Conservation (phyloP, 2,329 filamentous ascomycete species). For the Fusarium subglutinans region DNA sequence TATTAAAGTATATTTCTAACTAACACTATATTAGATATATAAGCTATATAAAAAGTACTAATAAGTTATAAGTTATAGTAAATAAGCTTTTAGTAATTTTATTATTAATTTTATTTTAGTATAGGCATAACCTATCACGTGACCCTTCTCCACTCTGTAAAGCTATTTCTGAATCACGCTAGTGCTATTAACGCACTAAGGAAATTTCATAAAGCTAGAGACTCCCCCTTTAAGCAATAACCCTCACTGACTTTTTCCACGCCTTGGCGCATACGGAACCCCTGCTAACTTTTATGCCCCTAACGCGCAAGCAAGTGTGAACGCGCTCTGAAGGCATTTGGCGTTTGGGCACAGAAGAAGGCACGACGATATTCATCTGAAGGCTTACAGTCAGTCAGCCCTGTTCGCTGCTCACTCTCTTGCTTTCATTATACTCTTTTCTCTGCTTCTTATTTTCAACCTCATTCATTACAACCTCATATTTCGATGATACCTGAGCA, state of each 20-base stretch:
- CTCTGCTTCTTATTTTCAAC: background rate
- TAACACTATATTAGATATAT: background rate
- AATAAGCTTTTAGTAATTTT: background rate
- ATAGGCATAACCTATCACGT: background rate
- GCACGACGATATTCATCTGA: background rate
- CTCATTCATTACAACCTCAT: background rate
- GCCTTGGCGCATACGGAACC: background rate
- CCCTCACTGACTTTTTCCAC: background rate
- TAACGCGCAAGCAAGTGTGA: conserved; percentile 12
- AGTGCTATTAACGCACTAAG: conserved; percentile 16
- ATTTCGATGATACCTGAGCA: background rate
- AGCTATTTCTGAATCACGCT: background rate
- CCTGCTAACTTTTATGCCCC: background rate
- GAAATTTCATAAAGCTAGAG: conserved; percentile 11
- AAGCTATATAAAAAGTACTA: background rate
- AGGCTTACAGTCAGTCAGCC: background rate
- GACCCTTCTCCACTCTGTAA: background rate
- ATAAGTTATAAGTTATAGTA: background rate
- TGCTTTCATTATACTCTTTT: background rate
- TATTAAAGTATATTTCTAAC: background rate
- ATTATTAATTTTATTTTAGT: no score
- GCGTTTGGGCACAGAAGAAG: background rate
- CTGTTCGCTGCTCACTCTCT: background rate
- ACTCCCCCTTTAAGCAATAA: background rate
- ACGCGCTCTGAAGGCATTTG: conserved; percentile 19